phyloP scores from a whole-genome alignment of 2,329 filamentous ascomycete genomes.

The Cytospora paraplurivora region DNA sequence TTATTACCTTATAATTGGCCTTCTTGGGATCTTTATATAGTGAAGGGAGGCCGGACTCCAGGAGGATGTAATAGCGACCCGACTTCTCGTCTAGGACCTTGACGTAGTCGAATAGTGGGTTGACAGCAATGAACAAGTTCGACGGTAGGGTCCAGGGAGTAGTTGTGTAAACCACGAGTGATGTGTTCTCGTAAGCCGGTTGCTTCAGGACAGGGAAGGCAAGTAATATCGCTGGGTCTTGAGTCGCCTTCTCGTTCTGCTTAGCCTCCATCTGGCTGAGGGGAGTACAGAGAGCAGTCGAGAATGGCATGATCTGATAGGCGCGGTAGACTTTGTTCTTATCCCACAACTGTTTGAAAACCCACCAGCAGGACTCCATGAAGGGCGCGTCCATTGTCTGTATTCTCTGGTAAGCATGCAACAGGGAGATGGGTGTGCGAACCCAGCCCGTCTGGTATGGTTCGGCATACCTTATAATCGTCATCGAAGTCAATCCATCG shows the following conservation, averaged over 20 bases:
- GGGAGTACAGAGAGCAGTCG: constrained; percentile 71
- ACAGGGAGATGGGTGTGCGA: too few species aligned
- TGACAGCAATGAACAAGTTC: constrained; percentile 68
- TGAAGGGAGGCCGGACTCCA: constrained; percentile 67
- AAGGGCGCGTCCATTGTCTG: constrained; percentile 73
- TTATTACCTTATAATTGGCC: constrained; percentile 70
- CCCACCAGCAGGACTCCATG: constrained; percentile 81
- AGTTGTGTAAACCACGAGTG: constrained; percentile 83
- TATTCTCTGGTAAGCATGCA: constrained; percentile 38
- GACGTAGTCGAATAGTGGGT: constrained; percentile 80
- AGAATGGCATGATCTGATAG: constrained; percentile 76
- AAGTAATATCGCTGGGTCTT: constrained; percentile 73
- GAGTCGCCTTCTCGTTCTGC: constrained; percentile 75
- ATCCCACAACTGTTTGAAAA: constrained; percentile 73
- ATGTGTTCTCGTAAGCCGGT: constrained; percentile 64
- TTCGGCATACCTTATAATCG: constrained; percentile 71
- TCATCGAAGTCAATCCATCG: constrained; percentile 98
- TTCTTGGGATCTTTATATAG: constrained; percentile 78
- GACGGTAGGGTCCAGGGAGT: constrained; percentile 80
- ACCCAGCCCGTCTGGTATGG: background rate
- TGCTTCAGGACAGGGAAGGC: constrained; percentile 68
- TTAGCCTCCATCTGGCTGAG: constrained; percentile 76
- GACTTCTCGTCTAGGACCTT: constrained; percentile 69
- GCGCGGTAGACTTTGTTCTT: constrained; percentile 72
- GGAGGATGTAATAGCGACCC: constrained; percentile 68